Percentiles rank a stretch among this genome's conserved stretches.
Conservation (phyloP, 306 rosid genomes). For the Fragaria ananassa region DNA sequence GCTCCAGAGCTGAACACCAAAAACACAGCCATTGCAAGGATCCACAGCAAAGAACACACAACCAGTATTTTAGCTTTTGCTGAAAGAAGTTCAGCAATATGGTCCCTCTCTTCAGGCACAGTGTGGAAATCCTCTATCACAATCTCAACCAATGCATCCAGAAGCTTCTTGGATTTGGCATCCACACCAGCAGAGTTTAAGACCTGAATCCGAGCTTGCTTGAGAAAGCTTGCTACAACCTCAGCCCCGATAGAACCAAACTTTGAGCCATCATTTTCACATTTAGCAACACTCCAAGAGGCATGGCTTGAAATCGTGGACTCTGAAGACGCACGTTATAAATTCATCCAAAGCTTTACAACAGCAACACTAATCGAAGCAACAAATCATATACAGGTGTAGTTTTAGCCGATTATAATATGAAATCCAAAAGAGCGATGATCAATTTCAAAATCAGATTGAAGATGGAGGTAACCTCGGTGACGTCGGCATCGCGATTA, state of each 20-base stretch:
- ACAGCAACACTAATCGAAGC: background rate
- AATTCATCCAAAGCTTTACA: background rate
- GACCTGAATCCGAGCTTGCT: conserved; percentile 33
- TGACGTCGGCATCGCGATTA: background rate
- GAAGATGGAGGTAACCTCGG: background rate
- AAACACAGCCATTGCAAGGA: conserved; percentile 31
- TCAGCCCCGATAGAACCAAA: conserved; percentile 32
- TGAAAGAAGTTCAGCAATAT: conserved; percentile 21
- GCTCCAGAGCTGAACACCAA: conserved; percentile 37
- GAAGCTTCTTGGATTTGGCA: conserved; percentile 48
- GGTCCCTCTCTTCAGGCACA: conserved; percentile 37
- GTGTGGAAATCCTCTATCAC: conserved; percentile 33
- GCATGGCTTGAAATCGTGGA: background rate
- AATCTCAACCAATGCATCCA: conserved; percentile 45
- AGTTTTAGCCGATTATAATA: background rate
- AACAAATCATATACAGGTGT: background rate
- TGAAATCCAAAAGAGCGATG: background rate
- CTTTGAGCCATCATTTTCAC: background rate
- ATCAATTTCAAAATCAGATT: background rate
- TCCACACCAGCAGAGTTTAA: conserved; percentile 13
- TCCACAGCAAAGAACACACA: conserved; percentile 40
- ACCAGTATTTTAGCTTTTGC: conserved; percentile 32
- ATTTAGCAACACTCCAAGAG: conserved; percentile 9
- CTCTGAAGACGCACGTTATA: conserved; percentile 1
- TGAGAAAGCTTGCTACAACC: conserved; percentile 33